Evolutionary conservation across 2,329 filamentous ascomycete genomes (phyloP).

Genomic region (Pseudocercospora musae): DNA sequence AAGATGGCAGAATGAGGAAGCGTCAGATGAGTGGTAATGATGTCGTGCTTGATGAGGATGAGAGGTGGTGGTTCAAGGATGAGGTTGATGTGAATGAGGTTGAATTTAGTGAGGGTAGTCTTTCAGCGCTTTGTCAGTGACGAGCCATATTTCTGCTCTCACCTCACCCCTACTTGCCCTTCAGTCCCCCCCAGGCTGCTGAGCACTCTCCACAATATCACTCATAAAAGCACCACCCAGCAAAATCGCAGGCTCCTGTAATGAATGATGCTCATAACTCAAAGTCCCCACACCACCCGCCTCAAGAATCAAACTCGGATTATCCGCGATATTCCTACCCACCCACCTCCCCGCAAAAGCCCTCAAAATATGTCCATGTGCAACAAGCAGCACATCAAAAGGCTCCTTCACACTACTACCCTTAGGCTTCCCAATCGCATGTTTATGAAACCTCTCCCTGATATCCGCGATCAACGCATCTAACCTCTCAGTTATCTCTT

Average conservation of each 20-base stretch:
- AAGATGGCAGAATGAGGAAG: slow-evolving; percentile 69
- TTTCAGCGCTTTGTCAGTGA: neutral
- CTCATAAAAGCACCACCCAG: slow-evolving; percentile 52
- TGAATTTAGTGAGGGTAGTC: slow-evolving; percentile 60
- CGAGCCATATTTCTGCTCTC: neutral
- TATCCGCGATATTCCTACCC: slow-evolving; percentile 68
- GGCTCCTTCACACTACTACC: slow-evolving; percentile 35
- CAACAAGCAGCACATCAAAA: slow-evolving; percentile 73
- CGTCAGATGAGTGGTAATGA: slow-evolving; percentile 75
- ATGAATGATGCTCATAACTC: slow-evolving; percentile 50
- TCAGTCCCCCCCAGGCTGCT: slow-evolving; percentile 21
- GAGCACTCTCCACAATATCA: slow-evolving; percentile 45
- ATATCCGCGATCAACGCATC: slow-evolving; percentile 76
- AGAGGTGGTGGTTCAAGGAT: slow-evolving; percentile 69
- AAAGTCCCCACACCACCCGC: slow-evolving; percentile 52
- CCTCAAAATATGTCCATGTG: slow-evolving; percentile 84
- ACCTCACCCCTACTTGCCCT: neutral
- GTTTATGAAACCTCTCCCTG: slow-evolving; percentile 47
- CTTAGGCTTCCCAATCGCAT: slow-evolving; percentile 53
- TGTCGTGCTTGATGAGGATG: slow-evolving; percentile 58
- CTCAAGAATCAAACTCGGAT: slow-evolving; percentile 78
- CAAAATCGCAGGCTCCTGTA: slow-evolving; percentile 52
- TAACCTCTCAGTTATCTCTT: slow-evolving; percentile 68
- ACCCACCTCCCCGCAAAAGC: slow-evolving; percentile 88
- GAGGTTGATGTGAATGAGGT: slow-evolving; percentile 67